Base-by-base conservation (phyloP, 2,329 filamentous ascomycete species). In the Fusarium protoensiforme region DNA sequence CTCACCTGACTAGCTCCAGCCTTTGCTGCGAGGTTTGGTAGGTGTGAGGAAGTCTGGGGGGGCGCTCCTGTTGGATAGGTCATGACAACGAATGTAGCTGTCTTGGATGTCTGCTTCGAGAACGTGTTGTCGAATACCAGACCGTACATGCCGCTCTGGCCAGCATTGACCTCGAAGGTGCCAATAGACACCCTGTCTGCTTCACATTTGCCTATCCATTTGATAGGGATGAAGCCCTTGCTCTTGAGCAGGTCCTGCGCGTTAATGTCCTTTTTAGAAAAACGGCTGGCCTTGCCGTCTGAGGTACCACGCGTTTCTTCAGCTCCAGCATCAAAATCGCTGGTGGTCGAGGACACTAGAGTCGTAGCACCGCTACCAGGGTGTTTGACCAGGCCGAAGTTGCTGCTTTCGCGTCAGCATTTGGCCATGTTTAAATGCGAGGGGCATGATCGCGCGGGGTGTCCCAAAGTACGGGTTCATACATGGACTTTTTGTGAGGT, bases 101-200 rank as follows among this genome's bases (percentile, higher is more conserved):
- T 98, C 85, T 99, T 99, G 61, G 95, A 96, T 46, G 93, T 92
- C 82, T 92, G 94, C 84, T 98, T 98, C 68, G 95, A 98, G 81
- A 99, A 99, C 31, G 96, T 99, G 80, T 99, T 99, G 89, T 99
- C 96, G 80, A 99, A 98, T 35, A 98, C 94, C 69, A 99, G 87
- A 65, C 95, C 96, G 81, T 97, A 99, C 90, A 98, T 98, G 79
- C 96, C 96, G 27, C 92, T 94, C 72, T 96, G 91, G 36, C 91
- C 91, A 9, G 85, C 78, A 1, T 86, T 85, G 27, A 98, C 94
- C 79, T 98, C 93, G 80, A 94, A 94, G 22, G 92, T 96, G 35
- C 96, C 96, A 82, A 96, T 94, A 22, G 94, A 93, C 59, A 98
- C 95, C 85, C 96, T 96, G 85, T 98, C 96, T 39, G 96, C 95